These are phyloP conservation scores for Sugiyamaella pinicola DNA, from an alignment of 1,139 yeast genomes.

Conservation along the genomic window DNA sequence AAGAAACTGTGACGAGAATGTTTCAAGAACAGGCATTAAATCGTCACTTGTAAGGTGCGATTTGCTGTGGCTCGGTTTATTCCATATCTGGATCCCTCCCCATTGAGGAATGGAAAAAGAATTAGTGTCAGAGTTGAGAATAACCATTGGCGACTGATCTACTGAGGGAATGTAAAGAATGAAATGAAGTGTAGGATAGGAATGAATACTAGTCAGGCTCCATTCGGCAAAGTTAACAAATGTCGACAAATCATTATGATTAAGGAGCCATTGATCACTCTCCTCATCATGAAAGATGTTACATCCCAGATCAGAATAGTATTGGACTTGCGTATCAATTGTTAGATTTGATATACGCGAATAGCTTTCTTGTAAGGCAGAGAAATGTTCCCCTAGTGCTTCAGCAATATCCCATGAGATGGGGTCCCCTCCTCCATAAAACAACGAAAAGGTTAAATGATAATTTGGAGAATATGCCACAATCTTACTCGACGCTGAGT, in stretches of 20 bases:
- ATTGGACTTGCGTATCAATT: conserved; percentile 76
- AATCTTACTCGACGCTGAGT: conserved; percentile 23
- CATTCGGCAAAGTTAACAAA: conserved; percentile 79
- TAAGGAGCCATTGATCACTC: conserved; percentile 31
- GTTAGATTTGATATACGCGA: conserved; percentile 66
- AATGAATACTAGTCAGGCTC: conserved; percentile 54
- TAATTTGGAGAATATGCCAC: conserved; percentile 63
- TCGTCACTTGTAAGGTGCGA: conserved; percentile 47
- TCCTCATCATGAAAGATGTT: conserved; percentile 29
- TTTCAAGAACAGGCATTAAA: conserved; percentile 61
- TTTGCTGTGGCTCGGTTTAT: conserved; percentile 22
- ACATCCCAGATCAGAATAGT: conserved; percentile 54
- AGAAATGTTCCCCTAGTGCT: conserved; percentile 49
- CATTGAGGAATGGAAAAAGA: conserved; percentile 87
- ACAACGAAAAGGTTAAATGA: conserved; percentile 66
- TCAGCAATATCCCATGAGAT: conserved; percentile 59
- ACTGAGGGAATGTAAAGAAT: conserved; percentile 63
- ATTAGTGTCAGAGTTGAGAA: conserved; percentile 55
- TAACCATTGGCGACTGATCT: conserved; percentile 48
- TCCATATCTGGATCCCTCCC: conserved; percentile 59
- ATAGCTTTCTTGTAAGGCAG: conserved; percentile 48
- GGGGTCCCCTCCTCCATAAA: conserved; percentile 57
- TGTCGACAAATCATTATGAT: conserved; percentile 56
- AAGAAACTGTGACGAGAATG: conserved; percentile 74
- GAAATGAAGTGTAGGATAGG: conserved; percentile 69